Evolutionary conservation across 208 protist species (phyloP).

Genomic region (Crithidia thermophila): DNA sequence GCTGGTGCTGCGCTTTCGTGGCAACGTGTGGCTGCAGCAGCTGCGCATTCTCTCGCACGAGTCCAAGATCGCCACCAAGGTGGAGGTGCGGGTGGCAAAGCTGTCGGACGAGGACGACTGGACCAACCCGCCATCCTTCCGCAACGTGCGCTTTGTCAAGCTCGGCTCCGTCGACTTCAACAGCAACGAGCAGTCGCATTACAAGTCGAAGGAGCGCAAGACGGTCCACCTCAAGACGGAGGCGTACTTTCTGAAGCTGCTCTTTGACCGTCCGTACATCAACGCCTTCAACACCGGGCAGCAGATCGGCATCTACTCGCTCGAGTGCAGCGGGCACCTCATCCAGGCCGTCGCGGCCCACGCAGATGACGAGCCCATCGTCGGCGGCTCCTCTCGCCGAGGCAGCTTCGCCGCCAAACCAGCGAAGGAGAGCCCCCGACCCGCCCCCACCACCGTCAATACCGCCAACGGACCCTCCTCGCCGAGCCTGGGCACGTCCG

Average conservation of each 20-base stretch:
- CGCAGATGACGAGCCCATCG: conserved; percentile 16
- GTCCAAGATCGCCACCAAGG: conserved; percentile 82
- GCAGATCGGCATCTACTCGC: conserved; percentile 87
- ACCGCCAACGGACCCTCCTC: not conserved
- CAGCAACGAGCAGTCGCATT: conserved; percentile 78
- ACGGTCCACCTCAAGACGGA: conserved; percentile 85
- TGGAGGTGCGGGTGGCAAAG: conserved; percentile 84
- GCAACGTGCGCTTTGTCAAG: conserved; percentile 67
- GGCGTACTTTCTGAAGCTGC: conserved; percentile 89
- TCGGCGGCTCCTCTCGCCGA: not conserved
- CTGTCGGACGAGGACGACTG: conserved; percentile 35
- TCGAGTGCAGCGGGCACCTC: conserved; percentile 72
- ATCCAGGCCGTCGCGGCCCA: conserved; percentile 23
- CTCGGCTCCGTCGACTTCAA: conserved; percentile 86
- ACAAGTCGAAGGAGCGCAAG: conserved; percentile 87
- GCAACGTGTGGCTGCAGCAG: conserved; percentile 84
- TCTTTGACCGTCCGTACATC: conserved; percentile 73
- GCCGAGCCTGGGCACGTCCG: not conserved
- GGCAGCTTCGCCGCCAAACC: conserved; percentile 5
- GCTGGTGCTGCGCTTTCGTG: conserved; percentile 85
- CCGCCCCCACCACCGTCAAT: not conserved
- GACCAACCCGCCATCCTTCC: conserved; percentile 62
- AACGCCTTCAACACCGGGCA: conserved; percentile 71
- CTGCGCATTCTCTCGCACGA: conserved; percentile 87
- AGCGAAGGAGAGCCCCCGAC: not conserved